phyloP scores from a whole-genome alignment of 257 asterid species.

The Jasminum sambac region DNA sequence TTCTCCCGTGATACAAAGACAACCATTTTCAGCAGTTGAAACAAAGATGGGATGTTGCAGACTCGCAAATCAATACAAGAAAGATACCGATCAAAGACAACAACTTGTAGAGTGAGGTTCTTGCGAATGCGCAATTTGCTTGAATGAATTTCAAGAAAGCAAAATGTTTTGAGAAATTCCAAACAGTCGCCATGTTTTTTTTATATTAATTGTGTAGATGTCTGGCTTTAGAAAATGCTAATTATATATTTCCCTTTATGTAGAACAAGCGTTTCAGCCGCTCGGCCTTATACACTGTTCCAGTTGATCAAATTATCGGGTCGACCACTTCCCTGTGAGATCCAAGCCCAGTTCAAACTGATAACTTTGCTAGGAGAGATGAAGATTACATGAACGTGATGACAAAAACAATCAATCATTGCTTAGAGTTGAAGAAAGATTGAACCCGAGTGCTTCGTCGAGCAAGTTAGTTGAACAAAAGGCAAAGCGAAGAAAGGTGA shows the following conservation, averaged over 20 bases:
- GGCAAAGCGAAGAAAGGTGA: conserved; percentile 29
- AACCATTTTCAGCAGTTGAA: conserved; percentile 15
- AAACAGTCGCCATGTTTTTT: conserved; percentile 63
- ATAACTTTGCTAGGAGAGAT: conserved; percentile 36
- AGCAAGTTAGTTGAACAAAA: conserved; percentile 29
- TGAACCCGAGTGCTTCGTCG: conserved; percentile 34
- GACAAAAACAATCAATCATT: conserved; percentile 18
- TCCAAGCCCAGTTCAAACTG: conserved; percentile 19
- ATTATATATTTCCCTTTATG: conserved; percentile 73
- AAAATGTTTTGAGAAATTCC: conserved; percentile 74
- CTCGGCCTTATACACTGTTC: conserved; percentile 19
- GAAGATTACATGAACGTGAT: conserved; percentile 58
- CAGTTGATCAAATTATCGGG: conserved; percentile 29
- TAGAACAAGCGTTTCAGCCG: conserved; percentile 51
- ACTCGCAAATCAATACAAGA: conserved; percentile 59
- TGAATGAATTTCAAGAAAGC: conserved; percentile 63
- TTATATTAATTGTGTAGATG: conserved; percentile 82
- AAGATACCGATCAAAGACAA: conserved; percentile 10
- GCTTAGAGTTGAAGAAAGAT: conserved; percentile 31
- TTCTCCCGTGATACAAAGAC: no score
- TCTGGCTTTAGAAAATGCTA: conserved; percentile 86
- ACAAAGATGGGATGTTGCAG: no score
- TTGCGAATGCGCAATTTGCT: conserved; percentile 71
- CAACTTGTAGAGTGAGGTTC: not conserved
- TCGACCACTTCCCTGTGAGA: conserved; percentile 38